Evolutionary conservation across 768 basidiomycete genomes (phyloP).

Genomic region (Lactarius indigo): DNA sequence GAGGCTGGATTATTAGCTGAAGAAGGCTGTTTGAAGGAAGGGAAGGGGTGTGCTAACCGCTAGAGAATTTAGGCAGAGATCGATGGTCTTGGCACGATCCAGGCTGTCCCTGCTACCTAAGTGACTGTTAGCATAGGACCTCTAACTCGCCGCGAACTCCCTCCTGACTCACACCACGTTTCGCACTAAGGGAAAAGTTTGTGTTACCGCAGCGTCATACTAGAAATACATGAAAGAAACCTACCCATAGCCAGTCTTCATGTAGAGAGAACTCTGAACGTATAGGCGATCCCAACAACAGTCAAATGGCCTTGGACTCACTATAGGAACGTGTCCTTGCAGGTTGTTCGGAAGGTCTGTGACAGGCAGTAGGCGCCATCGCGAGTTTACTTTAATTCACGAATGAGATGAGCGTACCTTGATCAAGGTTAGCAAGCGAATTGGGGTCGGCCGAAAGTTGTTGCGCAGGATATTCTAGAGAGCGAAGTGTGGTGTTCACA

Average conservation of each 20-base stretch:
- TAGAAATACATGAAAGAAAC: neutral
- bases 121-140: neutral
- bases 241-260: too few relatives aligned
- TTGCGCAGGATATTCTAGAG: too few relatives aligned
- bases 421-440: too few relatives aligned
- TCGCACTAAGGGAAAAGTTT: slow-evolving; percentile 60
- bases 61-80: slow-evolving; percentile 93
- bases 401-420: too few relatives aligned
- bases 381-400: too few relatives aligned
- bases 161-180: slow-evolving; percentile 83
- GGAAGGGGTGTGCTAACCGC: slow-evolving; percentile 54
- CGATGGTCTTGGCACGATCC: slow-evolving; percentile 81
- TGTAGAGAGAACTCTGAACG: too few relatives aligned
- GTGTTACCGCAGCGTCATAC: neutral
- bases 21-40: neutral
- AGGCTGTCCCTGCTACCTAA: slow-evolving; percentile 79
- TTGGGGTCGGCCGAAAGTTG: too few relatives aligned
- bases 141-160: neutral
- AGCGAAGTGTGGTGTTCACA: neutral
- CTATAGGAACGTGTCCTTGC: too few relatives aligned
- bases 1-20: neutral
- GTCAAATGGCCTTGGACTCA: too few relatives aligned
- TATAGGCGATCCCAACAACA: too few relatives aligned
- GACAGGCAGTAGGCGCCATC: too few relatives aligned
- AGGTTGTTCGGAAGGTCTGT: too few relatives aligned